Conservation (phyloP, 345 rosid genomes). For the Leavenworthia alabamica region DNA sequence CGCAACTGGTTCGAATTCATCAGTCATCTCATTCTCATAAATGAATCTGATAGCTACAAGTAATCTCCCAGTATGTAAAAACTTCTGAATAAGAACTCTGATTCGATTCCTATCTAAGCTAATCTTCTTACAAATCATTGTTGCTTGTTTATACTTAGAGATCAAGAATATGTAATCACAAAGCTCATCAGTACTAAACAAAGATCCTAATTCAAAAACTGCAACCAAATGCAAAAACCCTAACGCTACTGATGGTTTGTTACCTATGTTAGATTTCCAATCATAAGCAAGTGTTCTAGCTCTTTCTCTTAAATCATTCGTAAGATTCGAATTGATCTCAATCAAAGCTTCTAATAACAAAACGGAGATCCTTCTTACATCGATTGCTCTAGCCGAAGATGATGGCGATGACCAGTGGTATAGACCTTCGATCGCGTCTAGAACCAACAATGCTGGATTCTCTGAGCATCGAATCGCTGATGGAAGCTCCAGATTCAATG, state of each 20-base stretch:
- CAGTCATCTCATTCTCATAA: conserved; percentile 53
- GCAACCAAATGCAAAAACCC: conserved; percentile 55
- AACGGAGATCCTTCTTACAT: conserved; percentile 40
- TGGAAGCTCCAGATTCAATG: conserved; percentile 33
- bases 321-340: conserved; percentile 31
- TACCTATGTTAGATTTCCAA: conserved; percentile 45
- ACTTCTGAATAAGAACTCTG: conserved; percentile 44
- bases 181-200: conserved; percentile 41
- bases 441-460: conserved; percentile 45
- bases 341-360: conserved; percentile 49
- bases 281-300: conserved; percentile 56
- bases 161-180: conserved; percentile 33
- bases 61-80: conserved; percentile 40
- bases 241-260: conserved; percentile 33
- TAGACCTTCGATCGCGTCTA: conserved; percentile 63
- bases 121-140: conserved; percentile 39
- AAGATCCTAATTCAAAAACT: conserved; percentile 40
- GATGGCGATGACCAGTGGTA: conserved; percentile 9
- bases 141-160: conserved; percentile 36
- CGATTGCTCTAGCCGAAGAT: background rate
- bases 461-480: conserved; percentile 34
- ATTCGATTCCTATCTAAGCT: conserved; percentile 41
- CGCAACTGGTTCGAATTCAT: conserved; percentile 46
- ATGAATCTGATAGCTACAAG: conserved; percentile 49
- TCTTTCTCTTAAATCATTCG: conserved; percentile 41